Evolutionary conservation across 2,329 filamentous ascomycete genomes (phyloP).

Genomic region (Aquanectria penicillioides): DNA sequence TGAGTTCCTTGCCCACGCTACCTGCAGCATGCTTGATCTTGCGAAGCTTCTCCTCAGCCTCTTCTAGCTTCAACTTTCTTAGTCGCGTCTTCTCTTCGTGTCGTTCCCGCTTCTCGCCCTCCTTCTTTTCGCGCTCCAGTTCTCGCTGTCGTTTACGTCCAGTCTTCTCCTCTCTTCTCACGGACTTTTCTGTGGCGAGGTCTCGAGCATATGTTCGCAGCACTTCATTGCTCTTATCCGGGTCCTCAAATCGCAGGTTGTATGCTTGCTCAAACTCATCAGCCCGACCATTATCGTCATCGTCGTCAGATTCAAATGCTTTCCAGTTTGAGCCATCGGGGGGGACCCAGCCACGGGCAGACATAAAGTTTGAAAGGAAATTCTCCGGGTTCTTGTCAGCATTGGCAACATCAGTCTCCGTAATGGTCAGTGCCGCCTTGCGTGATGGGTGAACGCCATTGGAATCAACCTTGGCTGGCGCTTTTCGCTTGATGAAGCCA

Average conservation of each 20-base stretch:
- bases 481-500: conserved; percentile 78
- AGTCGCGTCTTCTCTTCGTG: conserved; percentile 85
- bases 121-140: conserved; percentile 78
- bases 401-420: conserved; percentile 73
- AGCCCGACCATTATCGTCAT: conserved; percentile 78
- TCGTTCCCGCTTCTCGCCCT: conserved; percentile 78
- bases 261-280: conserved; percentile 93
- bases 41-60: conserved; percentile 85
- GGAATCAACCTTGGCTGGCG: conserved; percentile 52
- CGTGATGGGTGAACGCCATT: conserved; percentile 68
- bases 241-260: conserved; percentile 96
- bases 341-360: conserved; percentile 88
- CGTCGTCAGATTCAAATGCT: conserved; percentile 93
- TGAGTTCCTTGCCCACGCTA: conserved; percentile 70
- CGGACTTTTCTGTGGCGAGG: conserved; percentile 81
- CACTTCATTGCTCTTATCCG: conserved; percentile 85
- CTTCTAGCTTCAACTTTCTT: conserved; percentile 88
- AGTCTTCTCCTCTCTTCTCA: conserved; percentile 83
- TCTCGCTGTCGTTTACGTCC: conserved; percentile 83
- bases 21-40: conserved; percentile 93
- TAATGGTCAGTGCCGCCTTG: conserved; percentile 55
- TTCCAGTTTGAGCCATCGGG: conserved; percentile 73
- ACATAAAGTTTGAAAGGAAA: conserved; percentile 95
- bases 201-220: conserved; percentile 91
- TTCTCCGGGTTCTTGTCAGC: conserved; percentile 91